Conservation (phyloP, 1,284 basidiomycete genomes). For the Leccinum fallax region DNA sequence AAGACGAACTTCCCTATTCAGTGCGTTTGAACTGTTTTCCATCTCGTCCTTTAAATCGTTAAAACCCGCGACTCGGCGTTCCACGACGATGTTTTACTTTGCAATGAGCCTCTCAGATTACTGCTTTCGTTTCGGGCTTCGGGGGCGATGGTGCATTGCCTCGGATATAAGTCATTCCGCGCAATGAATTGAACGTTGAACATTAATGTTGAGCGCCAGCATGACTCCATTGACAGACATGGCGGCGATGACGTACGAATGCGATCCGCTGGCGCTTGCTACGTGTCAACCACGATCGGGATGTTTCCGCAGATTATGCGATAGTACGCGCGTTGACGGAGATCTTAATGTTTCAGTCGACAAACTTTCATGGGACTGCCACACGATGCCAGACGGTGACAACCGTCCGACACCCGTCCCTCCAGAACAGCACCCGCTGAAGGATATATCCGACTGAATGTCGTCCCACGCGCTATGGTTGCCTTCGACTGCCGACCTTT, state of each 20-base stretch:
- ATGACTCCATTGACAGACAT: not conserved
- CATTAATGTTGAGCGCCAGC: not conserved
- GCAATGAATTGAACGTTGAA: not conserved
- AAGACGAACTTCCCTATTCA: not conserved
- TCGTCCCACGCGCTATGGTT: constrained; percentile 12
- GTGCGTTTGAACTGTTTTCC: not conserved
- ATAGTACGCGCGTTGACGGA: not conserved
- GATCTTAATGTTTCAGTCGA: constrained; percentile 17
- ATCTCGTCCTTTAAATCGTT: constrained; percentile 1
- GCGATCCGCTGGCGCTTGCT: not conserved
- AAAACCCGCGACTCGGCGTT: not conserved
- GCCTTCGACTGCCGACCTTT: constrained; percentile 2
- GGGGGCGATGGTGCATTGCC: constrained; percentile 2
- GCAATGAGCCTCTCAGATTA: not conserved
- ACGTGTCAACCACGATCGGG: constrained; percentile 7
- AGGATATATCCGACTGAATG: constrained; percentile 1
- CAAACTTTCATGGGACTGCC: not conserved
- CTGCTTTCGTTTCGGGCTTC: not conserved
- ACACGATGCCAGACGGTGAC: not conserved
- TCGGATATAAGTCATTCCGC: constrained; percentile 1
- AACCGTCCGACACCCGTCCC: not conserved
- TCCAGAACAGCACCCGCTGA: not conserved
- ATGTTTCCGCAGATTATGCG: not conserved
- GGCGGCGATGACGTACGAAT: constrained; percentile 5
- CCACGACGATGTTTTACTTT: constrained; percentile 5